These are phyloP conservation scores for Cercophora sp. DNA, from an alignment of 495 filamentous ascomycete species.

Conservation along the genomic window DNA sequence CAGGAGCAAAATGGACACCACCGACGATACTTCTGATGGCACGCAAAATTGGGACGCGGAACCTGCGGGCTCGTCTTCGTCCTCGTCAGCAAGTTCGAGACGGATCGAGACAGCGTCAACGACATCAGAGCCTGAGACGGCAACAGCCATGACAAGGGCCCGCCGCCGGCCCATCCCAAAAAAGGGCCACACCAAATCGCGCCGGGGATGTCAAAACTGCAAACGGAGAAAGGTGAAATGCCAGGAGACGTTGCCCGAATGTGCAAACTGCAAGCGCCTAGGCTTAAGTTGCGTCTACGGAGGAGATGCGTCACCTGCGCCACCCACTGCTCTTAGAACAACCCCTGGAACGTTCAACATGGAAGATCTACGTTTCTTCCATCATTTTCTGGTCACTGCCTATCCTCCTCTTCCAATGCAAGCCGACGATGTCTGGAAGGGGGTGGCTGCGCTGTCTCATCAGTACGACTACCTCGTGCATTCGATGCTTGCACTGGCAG, in stretches of 20 bases:
- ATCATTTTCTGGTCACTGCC: conserved; percentile 52
- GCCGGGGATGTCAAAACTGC: conserved; percentile 54
- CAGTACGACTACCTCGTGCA: conserved; percentile 45
- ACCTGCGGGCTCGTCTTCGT: too few species aligned
- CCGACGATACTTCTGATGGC: too few species aligned
- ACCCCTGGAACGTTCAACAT: conserved; percentile 33
- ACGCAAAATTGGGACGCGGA: too few species aligned
- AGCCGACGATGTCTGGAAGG: conserved; percentile 46
- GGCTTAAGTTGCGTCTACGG: conserved; percentile 48
- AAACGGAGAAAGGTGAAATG: conserved; percentile 57
- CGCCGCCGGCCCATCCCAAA: conserved; percentile 32
- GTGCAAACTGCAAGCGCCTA: conserved; percentile 49
- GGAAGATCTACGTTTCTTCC: conserved; percentile 52
- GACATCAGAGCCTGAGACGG: not conserved
- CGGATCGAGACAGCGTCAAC: not conserved
- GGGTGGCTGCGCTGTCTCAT: conserved; percentile 45
- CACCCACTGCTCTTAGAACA: conserved; percentile 18
- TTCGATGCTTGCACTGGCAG: conserved; percentile 49
- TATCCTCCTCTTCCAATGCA: conserved; percentile 53
- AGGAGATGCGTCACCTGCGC: not conserved
- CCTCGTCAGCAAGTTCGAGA: too few species aligned
- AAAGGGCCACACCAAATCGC: conserved; percentile 52
- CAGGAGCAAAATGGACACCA: too few species aligned
- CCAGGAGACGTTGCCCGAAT: conserved; percentile 48
- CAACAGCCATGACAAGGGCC: not conserved